phyloP scores from a whole-genome alignment of 2,329 filamentous ascomycete genomes.

The Nectriaceae sp. region DNA sequence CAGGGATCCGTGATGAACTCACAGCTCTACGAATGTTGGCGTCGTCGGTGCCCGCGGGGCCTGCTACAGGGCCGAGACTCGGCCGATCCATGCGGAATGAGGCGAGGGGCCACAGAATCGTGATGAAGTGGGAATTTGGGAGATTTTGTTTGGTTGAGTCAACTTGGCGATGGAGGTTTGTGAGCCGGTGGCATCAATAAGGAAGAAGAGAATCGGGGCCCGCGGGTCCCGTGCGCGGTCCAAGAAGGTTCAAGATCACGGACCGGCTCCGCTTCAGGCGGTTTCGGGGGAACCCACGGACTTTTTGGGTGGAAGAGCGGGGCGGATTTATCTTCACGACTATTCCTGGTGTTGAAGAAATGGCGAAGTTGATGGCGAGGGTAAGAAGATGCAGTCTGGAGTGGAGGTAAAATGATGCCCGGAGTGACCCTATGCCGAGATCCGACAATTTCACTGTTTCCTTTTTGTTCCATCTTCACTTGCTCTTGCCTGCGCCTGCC shows the following conservation, averaged over 20 bases:
- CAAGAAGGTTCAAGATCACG: too few species aligned
- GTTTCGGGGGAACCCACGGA: too few species aligned
- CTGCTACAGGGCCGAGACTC: conserved; percentile 12
- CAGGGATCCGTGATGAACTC: conserved; percentile 24
- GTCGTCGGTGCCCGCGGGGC: conserved; percentile 39
- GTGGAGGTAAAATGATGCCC: too few species aligned
- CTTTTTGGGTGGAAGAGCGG: too few species aligned
- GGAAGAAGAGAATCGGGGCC: not conserved
- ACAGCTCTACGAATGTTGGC: conserved; percentile 35
- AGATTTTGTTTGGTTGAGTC: not conserved
- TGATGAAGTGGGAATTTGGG: not conserved
- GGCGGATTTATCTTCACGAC: too few species aligned
- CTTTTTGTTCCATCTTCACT: not conserved
- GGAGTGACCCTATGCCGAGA: too few species aligned
- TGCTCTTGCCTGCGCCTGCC: not conserved
- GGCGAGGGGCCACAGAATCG: not conserved
- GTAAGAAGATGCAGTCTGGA: too few species aligned
- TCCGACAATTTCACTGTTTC: too few species aligned
- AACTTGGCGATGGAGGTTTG: not conserved
- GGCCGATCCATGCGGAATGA: conserved; percentile 18
- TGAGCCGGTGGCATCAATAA: not conserved
- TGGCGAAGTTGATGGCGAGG: too few species aligned
- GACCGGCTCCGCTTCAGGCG: too few species aligned
- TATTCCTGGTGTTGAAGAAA: too few species aligned
- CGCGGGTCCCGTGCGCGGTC: too few species aligned